Percentiles rank a stretch among this genome's conserved stretches.
Conservation (phyloP, 2,329 filamentous ascomycete species). For the Escovopsis weberi region DNA sequence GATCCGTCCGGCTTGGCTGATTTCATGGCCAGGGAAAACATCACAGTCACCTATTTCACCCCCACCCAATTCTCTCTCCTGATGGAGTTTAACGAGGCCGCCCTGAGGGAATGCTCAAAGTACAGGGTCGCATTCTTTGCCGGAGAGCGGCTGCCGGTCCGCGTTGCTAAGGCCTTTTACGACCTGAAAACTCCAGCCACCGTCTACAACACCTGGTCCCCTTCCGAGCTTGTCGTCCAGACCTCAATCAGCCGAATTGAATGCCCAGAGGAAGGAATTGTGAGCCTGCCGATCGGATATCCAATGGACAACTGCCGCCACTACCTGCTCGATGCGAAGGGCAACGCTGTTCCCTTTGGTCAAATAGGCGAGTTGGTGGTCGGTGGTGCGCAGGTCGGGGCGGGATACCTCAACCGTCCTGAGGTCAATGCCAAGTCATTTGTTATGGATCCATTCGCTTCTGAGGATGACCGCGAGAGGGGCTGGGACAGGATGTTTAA, state of each 20-base stretch:
- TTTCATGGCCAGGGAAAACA: slow-evolving; percentile 10
- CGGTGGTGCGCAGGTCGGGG: slow-evolving; percentile 26
- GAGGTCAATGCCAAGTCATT: slow-evolving; percentile 36
- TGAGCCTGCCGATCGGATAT: slow-evolving; percentile 11
- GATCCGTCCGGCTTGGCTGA: slow-evolving; percentile 11
- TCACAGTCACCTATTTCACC: slow-evolving; percentile 12
- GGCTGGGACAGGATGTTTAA: slow-evolving; percentile 23
- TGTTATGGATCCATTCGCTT: slow-evolving; percentile 10
- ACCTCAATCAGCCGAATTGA: slow-evolving; percentile 10
- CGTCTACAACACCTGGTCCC: slow-evolving; percentile 12
- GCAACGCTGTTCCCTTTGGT: slow-evolving; percentile 23
- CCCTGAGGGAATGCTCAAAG: slow-evolving; percentile 8
- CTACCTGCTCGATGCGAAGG: slow-evolving; percentile 23
- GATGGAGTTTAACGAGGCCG: slow-evolving; percentile 10
- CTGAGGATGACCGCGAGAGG: slow-evolving; percentile 9
- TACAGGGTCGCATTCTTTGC: slow-evolving; percentile 12
- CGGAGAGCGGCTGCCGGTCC: slow-evolving; percentile 11
- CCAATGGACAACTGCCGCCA: slow-evolving; percentile 17
- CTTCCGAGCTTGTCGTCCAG: slow-evolving; percentile 12
- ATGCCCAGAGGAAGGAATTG: slow-evolving; percentile 6
- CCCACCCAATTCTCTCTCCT: slow-evolving; percentile 11
- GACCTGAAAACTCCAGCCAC: slow-evolving; percentile 11
- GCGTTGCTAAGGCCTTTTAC: slow-evolving; percentile 11
- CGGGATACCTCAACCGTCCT: slow-evolving; percentile 23
- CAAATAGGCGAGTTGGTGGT: slow-evolving; percentile 27